phyloP scores from a whole-genome alignment of 2,329 filamentous ascomycete species.

The Clonostachys byssicola region DNA sequence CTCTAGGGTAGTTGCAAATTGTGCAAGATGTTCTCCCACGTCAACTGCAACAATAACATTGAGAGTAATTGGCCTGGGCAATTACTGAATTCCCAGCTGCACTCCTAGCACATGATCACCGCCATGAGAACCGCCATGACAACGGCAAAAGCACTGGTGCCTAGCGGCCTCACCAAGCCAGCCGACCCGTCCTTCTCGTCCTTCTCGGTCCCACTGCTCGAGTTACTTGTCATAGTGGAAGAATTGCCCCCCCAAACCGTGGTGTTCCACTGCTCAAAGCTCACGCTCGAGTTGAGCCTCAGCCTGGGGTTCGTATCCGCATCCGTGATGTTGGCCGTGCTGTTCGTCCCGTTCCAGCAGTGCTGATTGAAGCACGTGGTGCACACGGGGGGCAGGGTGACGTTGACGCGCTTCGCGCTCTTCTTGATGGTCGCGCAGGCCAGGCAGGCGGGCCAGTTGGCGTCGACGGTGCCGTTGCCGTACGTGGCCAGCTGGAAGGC shows the following conservation, averaged over 20 bases:
- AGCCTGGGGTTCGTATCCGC: constrained; percentile 9
- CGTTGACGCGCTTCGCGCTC: constrained; percentile 42
- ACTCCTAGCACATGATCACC: too few species aligned
- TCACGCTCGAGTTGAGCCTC: constrained; percentile 11
- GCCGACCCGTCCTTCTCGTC: not conserved
- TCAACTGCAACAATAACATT: too few species aligned
- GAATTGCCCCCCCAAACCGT: not conserved
- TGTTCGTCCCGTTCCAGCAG: constrained; percentile 14
- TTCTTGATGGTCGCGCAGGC: constrained; percentile 75
- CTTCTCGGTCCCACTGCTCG: not conserved
- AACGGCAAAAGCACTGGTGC: too few species aligned
- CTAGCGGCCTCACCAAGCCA: not conserved
- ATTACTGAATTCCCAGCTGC: too few species aligned
- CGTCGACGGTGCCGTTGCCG: constrained; percentile 69
- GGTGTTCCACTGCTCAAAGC: constrained; percentile 14
- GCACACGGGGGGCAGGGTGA: constrained; percentile 12
- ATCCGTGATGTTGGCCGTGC: constrained; percentile 4
- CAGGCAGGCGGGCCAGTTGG: constrained; percentile 71
- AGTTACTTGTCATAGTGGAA: too few species aligned
- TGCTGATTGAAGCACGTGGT: constrained; percentile 14
- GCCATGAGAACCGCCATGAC: too few species aligned
- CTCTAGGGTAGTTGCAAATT: too few species aligned
- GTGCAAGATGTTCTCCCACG: too few species aligned
- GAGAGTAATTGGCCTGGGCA: too few species aligned
- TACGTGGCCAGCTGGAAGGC: constrained; percentile 76